Base-by-base conservation (phyloP, 371 early-diverging fungal species). In the Umbelopsis sp. region DNA sequence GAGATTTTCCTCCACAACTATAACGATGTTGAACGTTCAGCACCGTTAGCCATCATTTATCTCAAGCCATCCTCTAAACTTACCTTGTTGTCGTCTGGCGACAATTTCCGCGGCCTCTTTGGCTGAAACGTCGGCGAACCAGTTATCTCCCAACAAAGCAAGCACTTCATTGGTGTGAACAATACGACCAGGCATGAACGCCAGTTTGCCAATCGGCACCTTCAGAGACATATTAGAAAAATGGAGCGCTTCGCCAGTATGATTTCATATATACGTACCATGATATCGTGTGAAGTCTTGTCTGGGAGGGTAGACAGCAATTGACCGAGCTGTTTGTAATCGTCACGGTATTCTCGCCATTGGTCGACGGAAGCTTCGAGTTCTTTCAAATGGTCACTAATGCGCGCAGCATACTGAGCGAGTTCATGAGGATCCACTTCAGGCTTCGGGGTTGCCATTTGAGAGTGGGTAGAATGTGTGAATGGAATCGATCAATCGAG, bases 151-250 rank as follows among this genome's bases (percentile, higher is more conserved):
- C 53, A 97, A 83, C 32, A 91, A 74, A 0, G 93, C 94, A 25
- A 91, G 74, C 12, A 97, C 86, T 75, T 96, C 96, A 72, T 96
- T 95, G 8, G 97, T 96, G 70, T 94, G 93, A 37, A 95, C 78
- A 8, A 97, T 65, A 65, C 91, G 86, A 44, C 96, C 97, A 5
- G 93, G 93, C 87, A 95, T 92, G 76, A 96, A 96, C 0, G 97
- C 97, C 37, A 94, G 68, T 48, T 86, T 87, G 0, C 96, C 95
- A 11, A 94, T 69, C 0, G 94, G 95, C 0, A 96, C 88, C 88
- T 91, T 76, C 41, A 41, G 7, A 7, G 10, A 41, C 12, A 12
- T 3, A 12, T 41, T 41, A 41, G 22, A 22, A 22, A 22, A 22
- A 22, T 22, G 22, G 22, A 22, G 22, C 22, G 0, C 22, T 22